These are phyloP conservation scores for Paecilomyces dactylethromorphus DNA, from an alignment of 2,329 filamentous ascomycete genomes.

Conservation along the genomic window DNA sequence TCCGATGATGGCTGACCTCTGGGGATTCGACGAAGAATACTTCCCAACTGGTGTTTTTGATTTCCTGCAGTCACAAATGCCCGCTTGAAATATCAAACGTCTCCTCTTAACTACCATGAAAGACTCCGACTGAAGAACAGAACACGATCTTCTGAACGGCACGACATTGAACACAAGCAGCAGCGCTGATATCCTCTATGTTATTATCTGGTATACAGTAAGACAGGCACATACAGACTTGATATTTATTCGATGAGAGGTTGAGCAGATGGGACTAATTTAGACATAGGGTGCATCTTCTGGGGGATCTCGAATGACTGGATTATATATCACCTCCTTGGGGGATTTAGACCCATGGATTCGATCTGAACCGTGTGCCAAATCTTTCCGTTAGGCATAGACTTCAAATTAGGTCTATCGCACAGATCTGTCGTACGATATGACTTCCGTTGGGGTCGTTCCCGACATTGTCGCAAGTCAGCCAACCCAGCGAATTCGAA, in stretches of 20 bases:
- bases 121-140: not conserved
- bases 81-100: constrained; percentile 18
- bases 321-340: not conserved
- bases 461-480: not conserved
- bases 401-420: not conserved
- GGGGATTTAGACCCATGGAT: not conserved
- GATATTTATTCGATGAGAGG: not conserved
- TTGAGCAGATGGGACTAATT: not conserved
- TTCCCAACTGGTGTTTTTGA: constrained; percentile 37
- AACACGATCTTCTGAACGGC: not conserved
- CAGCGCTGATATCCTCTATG: not conserved
- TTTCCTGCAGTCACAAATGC: constrained; percentile 36
- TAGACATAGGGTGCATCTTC: not conserved
- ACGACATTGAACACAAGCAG: not conserved
- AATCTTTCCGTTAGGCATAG: not conserved
- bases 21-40: constrained; percentile 36
- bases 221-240: not conserved
- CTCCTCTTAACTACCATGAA: not conserved
- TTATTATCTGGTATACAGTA: not conserved
- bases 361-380: not conserved
- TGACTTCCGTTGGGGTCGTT: not conserved
- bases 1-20: constrained; percentile 35
- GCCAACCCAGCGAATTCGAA: not conserved
- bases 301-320: not conserved
- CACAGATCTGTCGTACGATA: not conserved